These are phyloP conservation scores for Alternaria solani DNA, from an alignment of 2,329 filamentous ascomycete species.

Conservation along the genomic window DNA sequence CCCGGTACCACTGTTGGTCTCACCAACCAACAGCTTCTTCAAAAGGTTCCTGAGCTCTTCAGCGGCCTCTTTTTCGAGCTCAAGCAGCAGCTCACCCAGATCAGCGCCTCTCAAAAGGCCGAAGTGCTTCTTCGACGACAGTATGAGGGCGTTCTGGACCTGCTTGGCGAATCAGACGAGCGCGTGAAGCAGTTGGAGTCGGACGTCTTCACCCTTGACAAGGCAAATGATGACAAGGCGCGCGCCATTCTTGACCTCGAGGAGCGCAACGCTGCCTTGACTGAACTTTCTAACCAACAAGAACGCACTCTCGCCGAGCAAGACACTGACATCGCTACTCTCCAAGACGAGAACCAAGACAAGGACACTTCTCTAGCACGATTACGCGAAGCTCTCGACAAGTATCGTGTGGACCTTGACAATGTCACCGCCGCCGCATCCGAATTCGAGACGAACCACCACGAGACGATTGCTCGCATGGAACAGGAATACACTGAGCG, in stretches of 20 bases:
- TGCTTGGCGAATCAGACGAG: slow-evolving; percentile 44
- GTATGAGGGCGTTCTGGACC: slow-evolving; percentile 38
- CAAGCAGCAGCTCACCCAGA: slow-evolving; percentile 37
- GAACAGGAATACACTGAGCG: slow-evolving; percentile 50
- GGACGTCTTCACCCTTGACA: slow-evolving; percentile 48
- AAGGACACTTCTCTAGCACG: slow-evolving; percentile 48
- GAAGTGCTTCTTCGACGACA: slow-evolving; percentile 50
- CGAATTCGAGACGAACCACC: slow-evolving; percentile 52
- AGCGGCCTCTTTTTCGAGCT: slow-evolving; percentile 49
- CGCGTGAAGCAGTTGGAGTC: slow-evolving; percentile 49
- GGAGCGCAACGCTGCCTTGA: slow-evolving; percentile 36
- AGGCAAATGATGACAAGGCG: slow-evolving; percentile 49
- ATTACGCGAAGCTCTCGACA: slow-evolving; percentile 50
- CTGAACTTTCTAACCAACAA: slow-evolving; percentile 43
- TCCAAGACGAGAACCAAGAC: slow-evolving; percentile 42
- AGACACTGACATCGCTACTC: slow-evolving; percentile 36
- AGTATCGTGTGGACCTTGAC: slow-evolving; percentile 52
- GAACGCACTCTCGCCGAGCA: slow-evolving; percentile 45
- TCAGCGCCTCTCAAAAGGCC: slow-evolving; percentile 47
- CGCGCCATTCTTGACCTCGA: slow-evolving; percentile 51
- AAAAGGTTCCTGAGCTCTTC: slow-evolving; percentile 48
- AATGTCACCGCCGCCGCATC: slow-evolving; percentile 49
- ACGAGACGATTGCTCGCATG: slow-evolving; percentile 47
- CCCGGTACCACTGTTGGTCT: slow-evolving; percentile 50
- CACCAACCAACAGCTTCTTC: slow-evolving; percentile 52